Percentiles rank a stretch among this genome's conserved stretches.
phyloP scores from a whole-genome alignment of 768 basidiomycete species.

The Amanita jacksonii region DNA sequence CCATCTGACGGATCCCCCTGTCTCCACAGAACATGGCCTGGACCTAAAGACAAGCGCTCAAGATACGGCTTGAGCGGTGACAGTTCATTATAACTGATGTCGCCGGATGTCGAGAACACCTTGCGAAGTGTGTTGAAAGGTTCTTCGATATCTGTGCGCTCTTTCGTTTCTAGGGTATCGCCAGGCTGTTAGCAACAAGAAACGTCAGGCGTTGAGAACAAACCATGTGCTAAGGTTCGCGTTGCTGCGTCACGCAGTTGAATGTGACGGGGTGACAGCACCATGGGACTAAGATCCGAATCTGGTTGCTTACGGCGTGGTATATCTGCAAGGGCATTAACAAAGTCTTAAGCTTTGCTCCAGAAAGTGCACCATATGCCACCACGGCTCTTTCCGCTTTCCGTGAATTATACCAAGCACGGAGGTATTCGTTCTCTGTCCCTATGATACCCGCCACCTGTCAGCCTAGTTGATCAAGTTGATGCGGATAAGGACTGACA shows the following conservation, averaged over 20 bases:
- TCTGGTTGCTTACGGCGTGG: background rate
- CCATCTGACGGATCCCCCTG: slow-evolving; percentile 74
- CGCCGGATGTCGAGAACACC: slow-evolving; percentile 69
- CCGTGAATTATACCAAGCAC: slow-evolving; percentile 65
- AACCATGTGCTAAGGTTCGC: slow-evolving; percentile 57
- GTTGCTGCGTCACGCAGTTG: slow-evolving; percentile 67
- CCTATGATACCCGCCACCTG: slow-evolving; percentile 27
- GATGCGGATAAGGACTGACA: slow-evolving; percentile 40
- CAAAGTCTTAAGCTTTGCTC: slow-evolving; percentile 3
- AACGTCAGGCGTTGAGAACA: slow-evolving; percentile 8
- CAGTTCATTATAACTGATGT: slow-evolving; percentile 48
- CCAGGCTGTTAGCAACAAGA: background rate
- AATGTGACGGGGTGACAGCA: slow-evolving; percentile 55
- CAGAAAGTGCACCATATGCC: slow-evolving; percentile 31
- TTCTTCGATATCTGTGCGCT: slow-evolving; percentile 31
- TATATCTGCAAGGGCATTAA: slow-evolving; percentile 50
- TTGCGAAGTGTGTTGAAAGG: slow-evolving; percentile 69
- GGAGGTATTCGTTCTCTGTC: slow-evolving; percentile 91
- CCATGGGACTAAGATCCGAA: slow-evolving; percentile 29
- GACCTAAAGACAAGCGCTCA: slow-evolving; percentile 44
- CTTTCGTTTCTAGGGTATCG: slow-evolving; percentile 17
- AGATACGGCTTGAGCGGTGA: slow-evolving; percentile 61
- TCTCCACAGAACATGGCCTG: slow-evolving; percentile 61
- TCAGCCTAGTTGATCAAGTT: background rate
- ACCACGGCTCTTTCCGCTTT: slow-evolving; percentile 39